Evolutionary conservation across 495 filamentous ascomycete species (phyloP), one percentile per base, ranked within the genome.

Genomic region (Aspergillus incahuasiensis): DNA sequence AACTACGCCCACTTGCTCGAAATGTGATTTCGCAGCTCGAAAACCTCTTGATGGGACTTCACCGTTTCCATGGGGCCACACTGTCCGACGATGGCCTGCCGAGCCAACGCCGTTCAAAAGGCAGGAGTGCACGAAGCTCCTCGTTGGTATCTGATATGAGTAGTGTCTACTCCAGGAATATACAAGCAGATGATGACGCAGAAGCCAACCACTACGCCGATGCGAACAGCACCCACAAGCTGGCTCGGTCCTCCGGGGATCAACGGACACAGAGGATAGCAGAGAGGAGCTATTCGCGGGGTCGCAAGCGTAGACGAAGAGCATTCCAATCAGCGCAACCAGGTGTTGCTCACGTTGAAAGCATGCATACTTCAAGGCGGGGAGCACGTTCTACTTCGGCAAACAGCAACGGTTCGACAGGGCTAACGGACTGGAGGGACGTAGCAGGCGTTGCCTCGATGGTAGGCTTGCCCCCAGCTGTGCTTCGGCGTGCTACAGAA

Each of bases 361-460:
- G 21, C 16, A 7, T 13, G 3, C 38, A 28, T 40, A 42, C 16
- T 43, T 52, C 39, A 30, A 22, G 24, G 7, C 22, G 3, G 32
- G 22, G 32, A 30, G 43, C 16, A 7, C 59, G 65, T 15, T 59
- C 57, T 0, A 54, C 44, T 8, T 69, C 69, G 0, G 30, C 28
- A n/a, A 38, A 51, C 35, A 57, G 52, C 34, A 45, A 55, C 21
- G 21, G 24, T 20, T 49, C 42, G 38, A 57, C 80, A 53, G 77
- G 70, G 3, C 69, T 84, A 5, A 81, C 88, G 2, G 87, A 92
- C 67, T 96, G 91, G 91, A 85, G 85, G 41, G 87, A 92, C 52
- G 79, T 94, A 1, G 66, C 95, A 28, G 87, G 87, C 8, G 71
- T 89, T 0, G 91, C 91, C 19, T 79, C 87, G 0, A 75, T 91